A percentile compares a stretch with the other conserved stretches of the same genome.
Conservation (phyloP, 768 basidiomycete genomes). For the Kwoniella dendrophila region DNA sequence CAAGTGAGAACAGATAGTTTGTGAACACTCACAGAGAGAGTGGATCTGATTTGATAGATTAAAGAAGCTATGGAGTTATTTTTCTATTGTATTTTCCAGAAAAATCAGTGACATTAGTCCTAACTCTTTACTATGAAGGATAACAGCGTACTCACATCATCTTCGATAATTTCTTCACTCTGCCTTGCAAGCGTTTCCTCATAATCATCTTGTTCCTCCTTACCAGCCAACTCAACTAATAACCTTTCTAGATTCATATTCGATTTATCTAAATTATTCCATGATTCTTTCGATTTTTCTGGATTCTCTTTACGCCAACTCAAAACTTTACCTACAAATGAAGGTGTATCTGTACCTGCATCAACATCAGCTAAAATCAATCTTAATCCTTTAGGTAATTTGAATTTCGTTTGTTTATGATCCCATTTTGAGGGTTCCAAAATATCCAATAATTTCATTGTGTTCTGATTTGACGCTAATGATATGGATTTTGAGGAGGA, state of each 20-base stretch:
- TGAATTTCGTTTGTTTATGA: slow-evolving; percentile 68
- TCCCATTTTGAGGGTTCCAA: slow-evolving; percentile 65
- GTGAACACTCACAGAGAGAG: slow-evolving; percentile 11
- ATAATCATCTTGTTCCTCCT: slow-evolving; percentile 30
- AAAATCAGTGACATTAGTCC: neutral
- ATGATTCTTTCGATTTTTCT: slow-evolving; percentile 57
- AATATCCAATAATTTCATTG: slow-evolving; percentile 14
- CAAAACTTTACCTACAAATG: slow-evolving; percentile 85
- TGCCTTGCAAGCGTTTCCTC: slow-evolving; percentile 15
- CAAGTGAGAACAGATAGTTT: too few relatives aligned
- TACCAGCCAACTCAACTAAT: slow-evolving; percentile 24
- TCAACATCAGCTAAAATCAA: slow-evolving; percentile 94
- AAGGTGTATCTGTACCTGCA: slow-evolving; percentile 93
- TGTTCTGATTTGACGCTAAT: neutral
- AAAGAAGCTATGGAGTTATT: neutral
- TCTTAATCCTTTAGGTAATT: slow-evolving; percentile 78
- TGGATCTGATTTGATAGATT: neutral
- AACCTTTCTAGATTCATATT: slow-evolving; percentile 33
- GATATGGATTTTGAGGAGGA: slow-evolving; percentile 8
- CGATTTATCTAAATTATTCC: slow-evolving; percentile 29
- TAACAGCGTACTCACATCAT: slow-evolving; percentile 21
- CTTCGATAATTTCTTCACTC: slow-evolving; percentile 13
- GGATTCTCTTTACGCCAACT: slow-evolving; percentile 77
- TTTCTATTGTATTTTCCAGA: neutral
- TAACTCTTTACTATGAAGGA: neutral